Evolutionary conservation across 768 basidiomycete genomes (phyloP).

Genomic region (Tylopilus rubrobrunneus): DNA sequence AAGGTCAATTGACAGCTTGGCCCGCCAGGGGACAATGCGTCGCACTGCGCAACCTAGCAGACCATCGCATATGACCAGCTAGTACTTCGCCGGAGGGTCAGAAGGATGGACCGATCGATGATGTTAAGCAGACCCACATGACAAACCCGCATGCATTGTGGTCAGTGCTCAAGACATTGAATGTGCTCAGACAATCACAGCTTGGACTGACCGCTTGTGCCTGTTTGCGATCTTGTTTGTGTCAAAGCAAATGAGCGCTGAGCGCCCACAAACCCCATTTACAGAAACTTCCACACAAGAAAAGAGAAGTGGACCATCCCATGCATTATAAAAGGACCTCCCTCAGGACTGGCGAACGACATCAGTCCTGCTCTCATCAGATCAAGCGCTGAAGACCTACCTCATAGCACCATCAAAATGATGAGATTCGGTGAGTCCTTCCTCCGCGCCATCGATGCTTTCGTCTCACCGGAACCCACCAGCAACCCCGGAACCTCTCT

Average conservation of each 20-base stretch:
- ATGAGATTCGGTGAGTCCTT: constrained; percentile 1
- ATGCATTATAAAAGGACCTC: background rate
- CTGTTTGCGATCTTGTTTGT: background rate
- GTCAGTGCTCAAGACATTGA: background rate
- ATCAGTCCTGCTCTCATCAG: background rate
- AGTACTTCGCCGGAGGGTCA: background rate
- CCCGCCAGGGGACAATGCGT: background rate
- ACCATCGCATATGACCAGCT: too few relatives aligned
- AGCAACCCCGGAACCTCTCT: background rate
- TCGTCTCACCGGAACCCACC: background rate
- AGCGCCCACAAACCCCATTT: constrained; percentile 4
- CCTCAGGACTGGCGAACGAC: background rate
- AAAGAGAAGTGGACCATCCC: background rate
- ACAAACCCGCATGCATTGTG: background rate
- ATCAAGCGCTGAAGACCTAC: background rate
- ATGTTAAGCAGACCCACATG: background rate
- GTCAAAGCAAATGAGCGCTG: background rate
- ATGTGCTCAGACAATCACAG: background rate
- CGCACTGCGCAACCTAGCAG: background rate
- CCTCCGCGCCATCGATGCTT: background rate
- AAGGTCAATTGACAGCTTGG: background rate
- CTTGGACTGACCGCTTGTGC: background rate
- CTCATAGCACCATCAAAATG: background rate
- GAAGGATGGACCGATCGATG: background rate
- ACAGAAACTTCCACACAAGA: background rate